A percentile compares a stretch with the other conserved stretches of the same genome.
These are phyloP conservation scores for Cavenderia fasciculata DNA, from an alignment of 78 protist genomes.

Conservation along the genomic window DNA sequence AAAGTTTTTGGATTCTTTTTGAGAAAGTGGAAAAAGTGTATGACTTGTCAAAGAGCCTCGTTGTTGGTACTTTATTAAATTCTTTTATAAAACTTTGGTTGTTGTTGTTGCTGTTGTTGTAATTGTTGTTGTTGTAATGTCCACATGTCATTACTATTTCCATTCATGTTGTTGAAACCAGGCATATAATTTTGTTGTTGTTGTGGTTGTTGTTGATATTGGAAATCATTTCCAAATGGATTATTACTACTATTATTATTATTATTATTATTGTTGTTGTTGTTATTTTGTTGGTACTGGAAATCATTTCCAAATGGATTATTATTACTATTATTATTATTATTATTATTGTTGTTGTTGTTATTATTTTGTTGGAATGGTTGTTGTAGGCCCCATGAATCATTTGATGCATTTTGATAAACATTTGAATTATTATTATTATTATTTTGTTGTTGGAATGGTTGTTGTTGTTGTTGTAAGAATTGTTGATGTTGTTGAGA, in stretches of 20 bases:
- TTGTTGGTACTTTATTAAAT: too few relatives aligned
- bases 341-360: conserved; percentile 1
- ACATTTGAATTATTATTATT: too few relatives aligned
- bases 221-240: neutral
- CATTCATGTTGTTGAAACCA: too few relatives aligned
- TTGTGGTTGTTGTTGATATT: neutral
- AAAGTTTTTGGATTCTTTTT: neutral
- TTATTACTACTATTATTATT: neutral
- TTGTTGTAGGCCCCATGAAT: too few relatives aligned
- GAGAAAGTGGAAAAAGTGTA: neutral
- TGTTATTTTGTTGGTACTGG: neutral
- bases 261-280: neutral
- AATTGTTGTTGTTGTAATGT: neutral
- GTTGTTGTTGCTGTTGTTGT: neutral
- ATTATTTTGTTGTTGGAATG: too few relatives aligned
- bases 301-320: neutral
- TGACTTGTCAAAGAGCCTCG: too few relatives aligned
- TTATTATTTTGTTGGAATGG: neutral
- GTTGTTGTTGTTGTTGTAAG: too few relatives aligned
- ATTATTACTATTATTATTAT: neutral
- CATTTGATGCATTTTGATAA: too few relatives aligned
- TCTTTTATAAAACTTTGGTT: neutral
- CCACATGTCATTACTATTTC: too few relatives aligned
- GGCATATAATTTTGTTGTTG: too few relatives aligned
- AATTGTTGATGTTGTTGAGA: too few relatives aligned